Evolutionary conservation across 768 basidiomycete genomes (phyloP).

Genomic region (Atractiella rhizophila): DNA sequence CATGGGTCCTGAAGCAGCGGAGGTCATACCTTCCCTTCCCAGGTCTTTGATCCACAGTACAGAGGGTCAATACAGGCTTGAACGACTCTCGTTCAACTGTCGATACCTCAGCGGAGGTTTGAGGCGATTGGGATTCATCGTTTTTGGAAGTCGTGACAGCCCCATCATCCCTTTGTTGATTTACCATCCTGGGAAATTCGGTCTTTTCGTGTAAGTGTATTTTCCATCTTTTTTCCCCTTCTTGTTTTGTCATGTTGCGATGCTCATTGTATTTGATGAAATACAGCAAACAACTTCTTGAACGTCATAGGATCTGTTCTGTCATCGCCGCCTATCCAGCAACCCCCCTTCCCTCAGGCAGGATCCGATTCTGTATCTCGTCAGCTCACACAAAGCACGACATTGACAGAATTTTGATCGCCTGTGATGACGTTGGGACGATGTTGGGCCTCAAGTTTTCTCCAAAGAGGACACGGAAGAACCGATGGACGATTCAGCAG

Average conservation of each 20-base stretch:
- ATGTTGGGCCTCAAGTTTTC: conserved; percentile 73
- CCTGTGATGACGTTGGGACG: conserved; percentile 79
- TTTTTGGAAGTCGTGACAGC: conserved; percentile 68
- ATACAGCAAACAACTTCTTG: no score
- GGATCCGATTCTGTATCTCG: conserved; percentile 81
- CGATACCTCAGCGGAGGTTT: conserved; percentile 71
- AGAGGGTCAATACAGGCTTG: conserved; percentile 58
- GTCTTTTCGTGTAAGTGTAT: no score
- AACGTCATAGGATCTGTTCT: conserved; percentile 20
- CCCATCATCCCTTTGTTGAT: conserved; percentile 81
- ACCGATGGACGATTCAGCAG: no score
- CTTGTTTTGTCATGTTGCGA: conserved; percentile 78
- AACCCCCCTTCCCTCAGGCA: conserved; percentile 59
- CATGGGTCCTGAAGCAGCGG: conserved; percentile 38
- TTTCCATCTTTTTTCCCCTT: conserved; percentile 41
- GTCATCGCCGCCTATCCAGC: conserved; percentile 18
- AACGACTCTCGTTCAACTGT: conserved; percentile 79
- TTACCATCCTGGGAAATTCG: conserved; percentile 44
- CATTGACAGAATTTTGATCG: conserved; percentile 56
- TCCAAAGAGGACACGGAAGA: conserved; percentile 25
- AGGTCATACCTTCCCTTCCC: conserved; percentile 13
- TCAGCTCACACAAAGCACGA: conserved; percentile 94
- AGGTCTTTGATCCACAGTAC: conserved; percentile 44
- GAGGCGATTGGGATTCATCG: conserved; percentile 67
- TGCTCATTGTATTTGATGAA: conserved; percentile 71